phyloP scores from a whole-genome alignment of 176 grass and related monocot species.

The sorghum (Sorghum bicolor) region Sorghum_bicolor_NCBIv3 NC_012870.2:12025001-12025500 shows the following conservation, averaged over 20 bases:
- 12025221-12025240: too few relatives aligned
- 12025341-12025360: background rate
- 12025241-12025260: too few relatives aligned
- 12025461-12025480: background rate
- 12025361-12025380: background rate
- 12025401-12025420: background rate
- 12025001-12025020: background rate
- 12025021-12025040: background rate
- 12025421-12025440: background rate
- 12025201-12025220: too few relatives aligned
- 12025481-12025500: background rate
- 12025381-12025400: background rate
- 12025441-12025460: background rate
- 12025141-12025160: background rate
- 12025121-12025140: conserved; percentile 1
- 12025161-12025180: background rate
- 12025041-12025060: background rate
- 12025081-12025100: background rate
- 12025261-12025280: too few relatives aligned
- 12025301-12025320: background rate
- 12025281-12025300: too few relatives aligned
- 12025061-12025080: background rate
- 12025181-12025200: too few relatives aligned
- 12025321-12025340: background rate
- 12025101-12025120: background rate